These are phyloP conservation scores for Calonectria hawksworthii DNA, from an alignment of 2,329 filamentous ascomycete species.

Conservation along the genomic window DNA sequence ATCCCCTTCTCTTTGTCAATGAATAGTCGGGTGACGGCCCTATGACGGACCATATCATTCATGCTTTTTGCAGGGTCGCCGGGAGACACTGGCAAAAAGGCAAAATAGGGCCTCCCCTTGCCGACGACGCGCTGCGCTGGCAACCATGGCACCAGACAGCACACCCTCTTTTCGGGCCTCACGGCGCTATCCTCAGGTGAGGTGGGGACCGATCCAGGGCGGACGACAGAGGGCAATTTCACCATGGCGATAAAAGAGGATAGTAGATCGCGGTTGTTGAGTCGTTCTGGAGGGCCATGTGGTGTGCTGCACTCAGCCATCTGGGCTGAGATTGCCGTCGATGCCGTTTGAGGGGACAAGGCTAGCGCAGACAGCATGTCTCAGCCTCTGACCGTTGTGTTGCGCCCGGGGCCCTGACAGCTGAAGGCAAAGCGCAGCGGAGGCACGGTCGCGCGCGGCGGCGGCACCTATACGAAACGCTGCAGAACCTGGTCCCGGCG, in stretches of 20 bases:
- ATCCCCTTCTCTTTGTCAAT: neutral
- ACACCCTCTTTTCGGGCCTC: conserved; percentile 28
- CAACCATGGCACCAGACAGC: conserved; percentile 28
- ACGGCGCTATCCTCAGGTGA: conserved; percentile 41
- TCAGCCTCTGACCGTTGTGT: conserved; percentile 44
- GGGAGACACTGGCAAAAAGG: conserved; percentile 19
- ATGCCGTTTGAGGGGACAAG: conserved; percentile 43
- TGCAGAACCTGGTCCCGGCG: conserved; percentile 31
- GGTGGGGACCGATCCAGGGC: conserved; percentile 35
- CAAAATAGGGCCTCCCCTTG: conserved; percentile 1
- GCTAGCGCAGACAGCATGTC: conserved; percentile 40
- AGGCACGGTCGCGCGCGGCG: conserved; percentile 23
- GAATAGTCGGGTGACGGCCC: conserved; percentile 3
- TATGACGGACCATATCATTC: conserved; percentile 6
- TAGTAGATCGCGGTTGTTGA: conserved; percentile 2
- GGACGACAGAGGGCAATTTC: conserved; percentile 38
- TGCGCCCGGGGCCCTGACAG: conserved; percentile 33
- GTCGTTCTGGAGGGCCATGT: conserved; percentile 31
- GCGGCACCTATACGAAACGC: conserved; percentile 26
- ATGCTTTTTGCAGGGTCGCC: conserved; percentile 19
- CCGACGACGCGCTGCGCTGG: conserved; percentile 23
- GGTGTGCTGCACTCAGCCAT: conserved; percentile 30
- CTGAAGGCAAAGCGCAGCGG: conserved; percentile 32
- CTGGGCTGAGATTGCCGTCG: conserved; percentile 48
- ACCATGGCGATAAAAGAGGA: conserved; percentile 27